Conservation (phyloP, 1,284 basidiomycete species). For the Cryptococcus sp. region DNA sequence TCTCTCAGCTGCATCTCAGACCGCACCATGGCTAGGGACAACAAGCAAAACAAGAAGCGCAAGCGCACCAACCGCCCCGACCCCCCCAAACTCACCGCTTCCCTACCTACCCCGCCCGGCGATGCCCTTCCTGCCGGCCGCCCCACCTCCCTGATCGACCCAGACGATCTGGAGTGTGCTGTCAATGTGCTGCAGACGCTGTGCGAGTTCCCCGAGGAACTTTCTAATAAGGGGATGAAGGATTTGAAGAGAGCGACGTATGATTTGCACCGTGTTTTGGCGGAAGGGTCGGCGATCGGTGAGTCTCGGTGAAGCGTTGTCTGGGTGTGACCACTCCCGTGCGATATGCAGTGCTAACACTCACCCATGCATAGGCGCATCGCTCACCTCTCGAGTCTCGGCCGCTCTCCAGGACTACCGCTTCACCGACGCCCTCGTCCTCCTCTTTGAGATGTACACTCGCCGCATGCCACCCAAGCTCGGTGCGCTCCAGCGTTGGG, state of each 20-base stretch:
- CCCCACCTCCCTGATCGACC: constrained; percentile 23
- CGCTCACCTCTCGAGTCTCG: constrained; percentile 55
- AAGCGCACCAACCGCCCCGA: constrained; percentile 14
- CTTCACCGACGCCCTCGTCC: constrained; percentile 54
- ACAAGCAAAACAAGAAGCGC: constrained; percentile 33
- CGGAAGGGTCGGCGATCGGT: constrained; percentile 43
- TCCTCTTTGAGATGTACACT: constrained; percentile 57
- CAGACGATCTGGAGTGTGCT: constrained; percentile 44
- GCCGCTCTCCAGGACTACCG: constrained; percentile 53
- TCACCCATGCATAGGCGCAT: constrained; percentile 31
- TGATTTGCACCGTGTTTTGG: constrained; percentile 43
- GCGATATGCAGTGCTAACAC: neutral
- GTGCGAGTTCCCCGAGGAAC: constrained; percentile 37
- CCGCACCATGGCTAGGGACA: constrained; percentile 27
- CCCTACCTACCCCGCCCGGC: constrained; percentile 9
- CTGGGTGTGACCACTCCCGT: neutral
- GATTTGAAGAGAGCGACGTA: constrained; percentile 45
- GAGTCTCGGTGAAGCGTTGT: constrained; percentile 6
- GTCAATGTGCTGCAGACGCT: constrained; percentile 40
- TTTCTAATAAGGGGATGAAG: constrained; percentile 41
- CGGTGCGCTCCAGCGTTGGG: constrained; percentile 59
- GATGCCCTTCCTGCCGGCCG: constrained; percentile 1
- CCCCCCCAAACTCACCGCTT: neutral
- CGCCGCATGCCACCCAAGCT: constrained; percentile 56
- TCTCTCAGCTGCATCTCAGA: neutral